These are phyloP conservation scores for Fusarium compactum DNA, from an alignment of 2,329 filamentous ascomycete species.

Conservation along the genomic window DNA sequence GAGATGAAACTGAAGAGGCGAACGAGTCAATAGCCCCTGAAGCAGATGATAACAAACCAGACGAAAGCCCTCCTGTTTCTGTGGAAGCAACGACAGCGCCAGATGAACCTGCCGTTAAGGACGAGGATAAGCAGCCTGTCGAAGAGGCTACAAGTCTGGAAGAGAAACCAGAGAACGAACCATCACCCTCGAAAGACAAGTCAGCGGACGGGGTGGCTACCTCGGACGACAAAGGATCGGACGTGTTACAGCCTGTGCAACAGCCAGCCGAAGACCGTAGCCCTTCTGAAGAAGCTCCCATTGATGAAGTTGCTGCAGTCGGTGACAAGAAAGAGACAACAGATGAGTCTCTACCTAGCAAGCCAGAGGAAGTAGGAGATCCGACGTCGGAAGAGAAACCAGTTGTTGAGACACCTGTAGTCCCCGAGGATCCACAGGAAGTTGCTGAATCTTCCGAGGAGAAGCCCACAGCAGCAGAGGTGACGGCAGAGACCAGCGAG, in stretches of 20 bases:
- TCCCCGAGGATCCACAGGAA: neutral
- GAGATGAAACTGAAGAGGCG: slow-evolving; percentile 6
- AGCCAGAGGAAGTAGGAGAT: slow-evolving; percentile 15
- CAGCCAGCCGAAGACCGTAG: neutral
- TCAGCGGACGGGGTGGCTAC: neutral
- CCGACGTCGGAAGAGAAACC: slow-evolving; percentile 12
- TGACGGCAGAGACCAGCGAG: neutral
- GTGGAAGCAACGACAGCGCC: slow-evolving; percentile 7
- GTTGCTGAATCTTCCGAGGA: slow-evolving; percentile 8
- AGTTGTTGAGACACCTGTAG: neutral
- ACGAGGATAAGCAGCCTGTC: slow-evolving; percentile 2
- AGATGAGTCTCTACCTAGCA: neutral
- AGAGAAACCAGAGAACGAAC: slow-evolving; percentile 1
- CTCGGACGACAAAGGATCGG: slow-evolving; percentile 4
- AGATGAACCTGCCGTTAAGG: slow-evolving; percentile 8
- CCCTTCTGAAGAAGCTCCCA: slow-evolving; percentile 1
- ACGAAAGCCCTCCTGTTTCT: slow-evolving; percentile 5
- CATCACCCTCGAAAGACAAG: neutral
- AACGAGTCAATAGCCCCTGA: slow-evolving; percentile 3
- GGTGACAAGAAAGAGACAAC: slow-evolving; percentile 14
- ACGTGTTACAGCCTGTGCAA: neutral
- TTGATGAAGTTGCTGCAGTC: slow-evolving; percentile 1
- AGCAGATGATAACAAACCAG: slow-evolving; percentile 14
- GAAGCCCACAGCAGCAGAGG: slow-evolving; percentile 3
- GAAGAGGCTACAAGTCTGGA: slow-evolving; percentile 6